Evolutionary conservation across 2,329 filamentous ascomycete genomes (phyloP), one percentile per base, ranked within the genome.

Genomic region (Esteya vermicola): DNA sequence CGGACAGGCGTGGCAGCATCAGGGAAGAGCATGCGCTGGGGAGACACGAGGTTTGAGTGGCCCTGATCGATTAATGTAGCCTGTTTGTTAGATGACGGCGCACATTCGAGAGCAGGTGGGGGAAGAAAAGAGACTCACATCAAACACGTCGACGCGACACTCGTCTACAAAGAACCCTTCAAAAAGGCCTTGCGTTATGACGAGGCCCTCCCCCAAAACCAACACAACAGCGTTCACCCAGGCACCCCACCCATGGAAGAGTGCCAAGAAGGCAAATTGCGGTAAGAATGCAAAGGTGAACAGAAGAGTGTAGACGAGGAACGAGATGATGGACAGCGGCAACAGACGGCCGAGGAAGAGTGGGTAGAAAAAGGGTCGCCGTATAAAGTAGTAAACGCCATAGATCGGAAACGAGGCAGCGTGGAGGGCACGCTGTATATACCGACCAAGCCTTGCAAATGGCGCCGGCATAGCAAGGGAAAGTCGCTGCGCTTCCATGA

Each of bases 231-330:
- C 86, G 51, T 85, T 95, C 42, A 94, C 61, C 83, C 85, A 93
- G n/a, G 91, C 91, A 23, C 78, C 79, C 43, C 76, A 72, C 19
- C 82, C 82, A 51, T 96, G 88, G 57, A 95, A 96, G 49, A 96
- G 74, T 14, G 82, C 78, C 19, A 98, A 71, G 52, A 98, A 84
- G 2, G 84, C 83, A 41, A 85, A 85, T 55, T 96, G 85, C 0
- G 89, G 89, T 3, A 95, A 62, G 50, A 93, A 96, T 1, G 85
- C 69, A 58, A 91, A 93, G 12, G 85, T 67, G 58, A 96, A 96
- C 18, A 96, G 74, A 18, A 93, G 66, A n/a, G 78, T 64, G 46
- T 94, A 84, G 13, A 95, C 81, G 40, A 91, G 75, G 13, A 80
- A 64, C 0, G 88, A 94, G 12, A 95, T 78, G 13, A 95, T 63